A percentile compares a stretch with the other conserved stretches of the same genome.
These are phyloP conservation scores for Spathaspora girioi DNA, from an alignment of 805 yeast genomes.

Conservation along the genomic window DNA sequence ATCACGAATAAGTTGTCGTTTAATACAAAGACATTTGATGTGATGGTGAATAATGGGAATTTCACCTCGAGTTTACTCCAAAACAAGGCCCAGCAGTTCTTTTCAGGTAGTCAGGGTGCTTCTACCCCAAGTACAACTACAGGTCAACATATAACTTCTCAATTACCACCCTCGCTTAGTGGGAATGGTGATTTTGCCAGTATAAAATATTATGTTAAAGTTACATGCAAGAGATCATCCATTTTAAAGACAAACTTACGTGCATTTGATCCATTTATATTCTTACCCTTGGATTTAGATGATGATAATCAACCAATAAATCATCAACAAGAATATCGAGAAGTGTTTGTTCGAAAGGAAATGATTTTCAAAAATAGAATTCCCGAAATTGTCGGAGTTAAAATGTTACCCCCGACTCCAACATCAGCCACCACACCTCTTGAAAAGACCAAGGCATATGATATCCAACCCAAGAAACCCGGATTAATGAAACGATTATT, in stretches of 20 bases:
- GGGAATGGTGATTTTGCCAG: slow-evolving; percentile 33
- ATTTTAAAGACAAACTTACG: slow-evolving; percentile 46
- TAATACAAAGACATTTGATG: slow-evolving; percentile 23
- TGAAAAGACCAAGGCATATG: slow-evolving; percentile 5
- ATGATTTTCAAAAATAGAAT: slow-evolving; percentile 33
- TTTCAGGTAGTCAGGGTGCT: background rate
- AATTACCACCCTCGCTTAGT: slow-evolving; percentile 32
- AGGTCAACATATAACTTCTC: slow-evolving; percentile 19
- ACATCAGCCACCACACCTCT: background rate
- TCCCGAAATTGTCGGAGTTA: slow-evolving; percentile 43
- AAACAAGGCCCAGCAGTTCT: slow-evolving; percentile 16
- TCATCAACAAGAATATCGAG: slow-evolving; percentile 29
- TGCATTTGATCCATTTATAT: slow-evolving; percentile 46
- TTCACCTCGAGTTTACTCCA: slow-evolving; percentile 14
- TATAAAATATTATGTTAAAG: slow-evolving; percentile 55
- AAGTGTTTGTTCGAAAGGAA: slow-evolving; percentile 45
- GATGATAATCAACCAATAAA: slow-evolving; percentile 15
- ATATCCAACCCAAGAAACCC: slow-evolving; percentile 13
- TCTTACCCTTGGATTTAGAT: slow-evolving; percentile 47
- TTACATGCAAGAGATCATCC: slow-evolving; percentile 53
- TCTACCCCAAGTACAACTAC: background rate
- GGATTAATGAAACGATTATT: slow-evolving; percentile 29
- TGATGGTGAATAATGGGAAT: slow-evolving; percentile 32
- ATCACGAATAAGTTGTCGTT: slow-evolving; percentile 31
- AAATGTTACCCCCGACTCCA: slow-evolving; percentile 19